Evolutionary conservation across 2,329 filamentous ascomycete species (phyloP), one percentile per base, ranked within the genome.

Genomic region (Pseudocercospora ulei): DNA sequence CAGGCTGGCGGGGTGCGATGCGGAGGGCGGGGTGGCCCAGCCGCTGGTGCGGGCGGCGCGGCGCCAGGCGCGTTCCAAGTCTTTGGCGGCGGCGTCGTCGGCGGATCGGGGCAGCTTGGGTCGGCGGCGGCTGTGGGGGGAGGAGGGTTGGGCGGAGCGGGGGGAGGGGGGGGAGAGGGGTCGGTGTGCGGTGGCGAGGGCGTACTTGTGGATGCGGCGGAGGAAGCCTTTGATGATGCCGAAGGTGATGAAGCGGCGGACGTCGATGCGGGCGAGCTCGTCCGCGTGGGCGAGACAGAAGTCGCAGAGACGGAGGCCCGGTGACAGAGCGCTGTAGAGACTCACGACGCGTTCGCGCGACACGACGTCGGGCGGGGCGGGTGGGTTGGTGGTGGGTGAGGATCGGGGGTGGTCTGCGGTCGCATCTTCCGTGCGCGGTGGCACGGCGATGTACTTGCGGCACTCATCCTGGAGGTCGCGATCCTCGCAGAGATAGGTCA

Each of bases 151-250:
- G 25, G 25, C 46, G 13, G 35, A 41, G 25, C 31, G 31, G 9
- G 35, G 22, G 1, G 30, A 35, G 16, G 36, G 18, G 4, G 43
- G 35, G 3, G 40, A 37, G 13, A 42, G 14, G 13, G 48, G 34
- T 14, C 44, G 44, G 2, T 39, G 33, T 17, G 44, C 41, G 18
- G 50, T 28, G 7, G 72, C 75, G 38, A 92, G 75, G 17, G 85
- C 82, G 58, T 92, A 92, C 60, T 90, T 92, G 65, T 96, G 49
- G 25, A 95, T 80, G 20, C 90, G 76, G 62, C 95, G 95, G 14
- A 98, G 65, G 51, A 92, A 82, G 9, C 88, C 87, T 64, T 96
- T 96, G 60, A 96, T 93, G 43, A 95, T 74, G 41, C 88, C 90
- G 56, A 96, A 98, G 43, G 93, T 92, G 47, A 96, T 84, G 47